phyloP scores from a whole-genome alignment of 345 rosid species.

The Firmiana major region DNA sequence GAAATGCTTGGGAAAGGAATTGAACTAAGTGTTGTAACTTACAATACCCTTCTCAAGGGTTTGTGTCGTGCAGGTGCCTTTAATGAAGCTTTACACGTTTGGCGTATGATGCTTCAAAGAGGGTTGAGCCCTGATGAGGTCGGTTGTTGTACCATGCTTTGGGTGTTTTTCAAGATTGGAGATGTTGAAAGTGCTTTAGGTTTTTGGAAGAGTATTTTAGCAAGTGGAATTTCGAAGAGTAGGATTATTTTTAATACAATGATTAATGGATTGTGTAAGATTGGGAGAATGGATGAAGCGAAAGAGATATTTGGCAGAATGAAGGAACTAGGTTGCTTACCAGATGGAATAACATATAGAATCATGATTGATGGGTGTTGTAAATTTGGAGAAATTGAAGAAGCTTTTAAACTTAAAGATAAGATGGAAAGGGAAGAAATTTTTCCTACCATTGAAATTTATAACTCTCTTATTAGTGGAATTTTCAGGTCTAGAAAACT shows the following conservation, averaged over 20 bases:
- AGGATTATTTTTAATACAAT: slow-evolving; percentile 58
- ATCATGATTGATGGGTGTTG: slow-evolving; percentile 72
- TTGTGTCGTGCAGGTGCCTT: slow-evolving; percentile 46
- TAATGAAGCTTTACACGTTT: slow-evolving; percentile 55
- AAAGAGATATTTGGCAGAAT: slow-evolving; percentile 54
- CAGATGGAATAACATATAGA: slow-evolving; percentile 68
- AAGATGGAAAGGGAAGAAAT: slow-evolving; percentile 46
- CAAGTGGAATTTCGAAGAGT: slow-evolving; percentile 52
- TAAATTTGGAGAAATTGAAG: slow-evolving; percentile 59
- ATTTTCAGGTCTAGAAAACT: slow-evolving; percentile 46
- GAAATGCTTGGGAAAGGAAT: slow-evolving; percentile 46
- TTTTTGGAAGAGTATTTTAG: slow-evolving; percentile 67
- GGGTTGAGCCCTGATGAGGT: slow-evolving; percentile 51
- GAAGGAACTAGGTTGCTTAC: slow-evolving; percentile 52
- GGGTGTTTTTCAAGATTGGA: slow-evolving; percentile 64
- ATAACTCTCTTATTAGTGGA: slow-evolving; percentile 57
- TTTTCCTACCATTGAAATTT: slow-evolving; percentile 51
- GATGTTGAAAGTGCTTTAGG: slow-evolving; percentile 51
- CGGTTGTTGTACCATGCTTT: slow-evolving; percentile 66
- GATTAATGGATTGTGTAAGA: slow-evolving; percentile 71
- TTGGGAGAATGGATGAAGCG: slow-evolving; percentile 65
- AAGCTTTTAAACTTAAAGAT: slow-evolving; percentile 54
- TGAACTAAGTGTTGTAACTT: slow-evolving; percentile 50
- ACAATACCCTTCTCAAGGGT: slow-evolving; percentile 84
- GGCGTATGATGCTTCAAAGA: slow-evolving; percentile 58